Evolutionary conservation across 805 yeast species (phyloP).

Genomic region (Pichia cephalocereana): DNA sequence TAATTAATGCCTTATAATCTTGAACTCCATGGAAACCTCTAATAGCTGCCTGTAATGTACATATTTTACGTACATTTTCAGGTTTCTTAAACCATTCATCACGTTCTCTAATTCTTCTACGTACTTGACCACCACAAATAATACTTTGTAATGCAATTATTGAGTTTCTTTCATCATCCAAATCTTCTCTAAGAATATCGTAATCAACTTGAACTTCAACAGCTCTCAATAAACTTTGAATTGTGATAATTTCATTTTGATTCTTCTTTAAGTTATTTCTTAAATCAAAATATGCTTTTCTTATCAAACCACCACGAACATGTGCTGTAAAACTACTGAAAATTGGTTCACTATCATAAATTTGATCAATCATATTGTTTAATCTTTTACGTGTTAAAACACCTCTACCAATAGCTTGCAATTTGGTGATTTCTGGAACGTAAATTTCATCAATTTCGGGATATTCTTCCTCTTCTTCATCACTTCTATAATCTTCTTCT

Average conservation of each 20-base stretch:
- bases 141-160: constrained; percentile 45
- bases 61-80: constrained; percentile 46
- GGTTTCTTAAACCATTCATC: constrained; percentile 39
- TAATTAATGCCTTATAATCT: constrained; percentile 66
- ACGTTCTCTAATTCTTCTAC: constrained; percentile 29
- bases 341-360: constrained; percentile 30
- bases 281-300: constrained; percentile 21
- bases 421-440: constrained; percentile 15
- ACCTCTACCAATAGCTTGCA: constrained; percentile 68
- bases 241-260: constrained; percentile 25
- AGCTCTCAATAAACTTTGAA: constrained; percentile 61
- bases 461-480: background rate
- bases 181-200: constrained; percentile 46
- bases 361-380: constrained; percentile 33
- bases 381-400: constrained; percentile 44
- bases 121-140: constrained; percentile 37
- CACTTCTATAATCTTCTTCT: background rate
- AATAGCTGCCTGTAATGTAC: constrained; percentile 66
- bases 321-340: constrained; percentile 34
- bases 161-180: constrained; percentile 34
- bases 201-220: constrained; percentile 46
- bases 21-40: constrained; percentile 57
- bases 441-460: background rate
- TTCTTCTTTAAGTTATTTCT: constrained; percentile 14
- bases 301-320: constrained; percentile 33